Conservation (phyloP, 1,139 yeast genomes). For the Saccharomyces hybrid region DNA sequence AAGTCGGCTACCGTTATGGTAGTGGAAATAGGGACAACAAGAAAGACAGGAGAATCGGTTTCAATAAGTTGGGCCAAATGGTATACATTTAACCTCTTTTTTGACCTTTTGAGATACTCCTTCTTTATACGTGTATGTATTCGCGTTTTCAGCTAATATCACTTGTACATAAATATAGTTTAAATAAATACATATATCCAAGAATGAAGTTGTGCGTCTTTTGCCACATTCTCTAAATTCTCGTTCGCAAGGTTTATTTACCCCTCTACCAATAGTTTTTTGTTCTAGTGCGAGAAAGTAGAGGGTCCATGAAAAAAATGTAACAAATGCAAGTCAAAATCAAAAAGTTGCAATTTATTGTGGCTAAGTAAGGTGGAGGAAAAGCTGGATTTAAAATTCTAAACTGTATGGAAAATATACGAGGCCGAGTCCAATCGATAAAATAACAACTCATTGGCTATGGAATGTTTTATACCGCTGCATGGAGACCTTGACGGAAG, state of each 20-base stretch:
- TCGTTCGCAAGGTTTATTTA: not conserved
- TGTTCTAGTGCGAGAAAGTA: not conserved
- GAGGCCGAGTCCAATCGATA: not conserved
- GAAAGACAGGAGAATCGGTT: slow-evolving; percentile 74
- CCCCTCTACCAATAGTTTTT: not conserved
- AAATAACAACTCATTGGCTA: not conserved
- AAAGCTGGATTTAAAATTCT: not conserved
- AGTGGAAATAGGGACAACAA: slow-evolving; percentile 82
- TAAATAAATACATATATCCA: not conserved
- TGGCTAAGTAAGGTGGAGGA: not conserved
- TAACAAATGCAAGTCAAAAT: not conserved
- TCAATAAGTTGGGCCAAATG: slow-evolving; percentile 63
- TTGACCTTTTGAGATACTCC: not conserved
- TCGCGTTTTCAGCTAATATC: not conserved
- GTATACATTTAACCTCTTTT: slow-evolving; percentile 31
- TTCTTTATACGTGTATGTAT: not conserved
- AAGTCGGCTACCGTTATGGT: slow-evolving; percentile 88
- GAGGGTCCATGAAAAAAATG: not conserved
- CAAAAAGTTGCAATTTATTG: not conserved
- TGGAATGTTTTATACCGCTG: slow-evolving; percentile 23
- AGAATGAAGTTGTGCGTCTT: not conserved
- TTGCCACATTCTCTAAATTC: not conserved
- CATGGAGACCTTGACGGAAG: slow-evolving; percentile 7
- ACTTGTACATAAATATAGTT: not conserved
- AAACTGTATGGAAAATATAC: not conserved